A percentile compares a stretch with the other conserved stretches of the same genome.
These are phyloP conservation scores for Phaeosphaeriaceae sp. DNA, from an alignment of 2,329 filamentous ascomycete genomes.

Conservation along the genomic window DNA sequence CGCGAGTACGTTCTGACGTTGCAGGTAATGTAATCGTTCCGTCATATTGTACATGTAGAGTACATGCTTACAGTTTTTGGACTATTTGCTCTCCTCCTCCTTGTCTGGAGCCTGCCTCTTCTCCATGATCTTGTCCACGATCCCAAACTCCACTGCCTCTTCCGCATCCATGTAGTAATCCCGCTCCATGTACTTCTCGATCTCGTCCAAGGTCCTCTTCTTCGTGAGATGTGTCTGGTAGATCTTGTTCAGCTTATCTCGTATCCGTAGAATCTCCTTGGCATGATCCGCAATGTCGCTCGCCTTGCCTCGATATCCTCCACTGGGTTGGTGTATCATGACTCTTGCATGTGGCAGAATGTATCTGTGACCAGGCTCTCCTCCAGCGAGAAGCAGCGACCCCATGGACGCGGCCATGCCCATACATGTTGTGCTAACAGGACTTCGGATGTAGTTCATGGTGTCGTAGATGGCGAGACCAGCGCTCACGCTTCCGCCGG, in stretches of 20 bases:
- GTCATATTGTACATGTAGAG: background rate
- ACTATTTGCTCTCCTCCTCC: constrained; percentile 30
- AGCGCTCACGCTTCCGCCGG: constrained; percentile 90
- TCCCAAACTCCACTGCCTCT: constrained; percentile 87
- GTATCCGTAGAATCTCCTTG: constrained; percentile 89
- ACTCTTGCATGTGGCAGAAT: constrained; percentile 92
- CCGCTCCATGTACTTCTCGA: constrained; percentile 95
- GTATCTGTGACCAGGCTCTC: constrained; percentile 83
- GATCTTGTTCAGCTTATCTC: constrained; percentile 87
- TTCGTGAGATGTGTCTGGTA: constrained; percentile 87
- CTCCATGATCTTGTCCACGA: constrained; percentile 87
- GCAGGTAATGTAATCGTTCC: background rate
- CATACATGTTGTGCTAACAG: constrained; percentile 93
- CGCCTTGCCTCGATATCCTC: constrained; percentile 73
- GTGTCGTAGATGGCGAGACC: constrained; percentile 93
- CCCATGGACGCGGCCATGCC: constrained; percentile 97
- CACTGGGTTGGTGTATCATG: constrained; percentile 96
- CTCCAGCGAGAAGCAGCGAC: constrained; percentile 84
- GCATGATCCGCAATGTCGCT: constrained; percentile 95
- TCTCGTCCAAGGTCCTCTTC: constrained; percentile 77
- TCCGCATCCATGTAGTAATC: constrained; percentile 92
- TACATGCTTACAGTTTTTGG: background rate
- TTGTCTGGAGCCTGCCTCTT: constrained; percentile 62
- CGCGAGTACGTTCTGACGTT: too few relatives aligned
- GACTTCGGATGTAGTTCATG: constrained; percentile 94